Base-by-base conservation (phyloP, 495 filamentous ascomycete genomes). In the Opeltia flavorubescens region DNA sequence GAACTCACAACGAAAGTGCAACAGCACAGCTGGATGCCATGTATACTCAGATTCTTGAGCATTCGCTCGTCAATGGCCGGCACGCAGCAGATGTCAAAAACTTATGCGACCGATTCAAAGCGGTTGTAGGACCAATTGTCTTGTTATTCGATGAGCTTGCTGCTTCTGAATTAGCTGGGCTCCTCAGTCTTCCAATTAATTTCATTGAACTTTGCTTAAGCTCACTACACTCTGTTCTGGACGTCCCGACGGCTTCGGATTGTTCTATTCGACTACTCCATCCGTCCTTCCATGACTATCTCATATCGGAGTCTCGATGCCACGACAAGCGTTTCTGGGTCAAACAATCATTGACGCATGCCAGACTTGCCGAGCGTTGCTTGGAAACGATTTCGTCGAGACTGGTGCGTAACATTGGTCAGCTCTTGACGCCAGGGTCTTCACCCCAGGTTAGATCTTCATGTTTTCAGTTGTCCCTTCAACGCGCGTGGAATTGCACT, bases 351-450 rank as follows among this genome's bases (percentile, higher is more conserved):
- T 15, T 25, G 5, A 18, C 24, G 48, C n/a, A 43, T 11, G 15
- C 23, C 4, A 18, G 26, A 17, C 38, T 46, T 18, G 27, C 12
- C 1, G 34, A 12, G 5, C 26, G 25, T 18, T 46, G 44, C 28
- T 35, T 46, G 20, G 17, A 30, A 34, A 4, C 23, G 1, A 15
- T 46, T 8, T 46, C 27, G 6, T 1, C 3, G 1, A 12, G 4
- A 5, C 40, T 61, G 23, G 43, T 26, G 42, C 54, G 45, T 0
- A 49, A 64, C 30, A 60, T 62, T 2, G 59, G 54, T 36, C 38
- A 24, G 1, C 11, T 61, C 3, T 17, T 8, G 2, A 4, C 21
- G 20, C 47, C 45, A 2, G 52, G 51, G 0, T 25, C 20, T 40
- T 21, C 44, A 1, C 43, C 45, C 12, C 11, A n/a, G n/a, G n/a